Base-by-base conservation (phyloP, 2,329 filamentous ascomycete genomes). In the Pseudopithomyces maydicus region DNA sequence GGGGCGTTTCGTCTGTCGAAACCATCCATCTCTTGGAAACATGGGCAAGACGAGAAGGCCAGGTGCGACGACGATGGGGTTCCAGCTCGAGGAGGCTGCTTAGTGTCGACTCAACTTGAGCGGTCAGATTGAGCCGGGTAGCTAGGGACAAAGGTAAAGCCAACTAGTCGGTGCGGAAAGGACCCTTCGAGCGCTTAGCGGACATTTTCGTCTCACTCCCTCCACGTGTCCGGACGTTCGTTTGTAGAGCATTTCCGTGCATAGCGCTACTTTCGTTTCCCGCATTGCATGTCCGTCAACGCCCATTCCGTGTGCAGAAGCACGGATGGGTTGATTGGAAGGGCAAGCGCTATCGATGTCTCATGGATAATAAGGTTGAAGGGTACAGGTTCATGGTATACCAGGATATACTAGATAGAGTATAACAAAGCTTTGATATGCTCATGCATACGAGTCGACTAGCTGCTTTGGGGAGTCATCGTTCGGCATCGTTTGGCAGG, bases 161-260 rank as follows among this genome's bases (percentile, higher is more conserved):
- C 5, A 23, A 3, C 46, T n/a, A 49, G 7, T 23, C 46, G 46
- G 14, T 38, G 20, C 46, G 46, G 33, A 29, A 38, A 35, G 46
- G 20, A 29, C 26, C 19, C 14, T 22, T 41, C 11, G 33, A 38
- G 32, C 33, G 35, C 35, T 39, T 29, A 39, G 48, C 48, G 48
- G 48, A 42, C 36, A 42, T 33, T 51, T 32, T 17, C 26, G 33
- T 49, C 26, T 51, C 23, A 33, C 23, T 22, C 19, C 11, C 26
- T 51, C 26, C 48, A 51, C 48, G 48, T 51, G 48, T 42, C 48
- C 48, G 38, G 20, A 42, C 10, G 33, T 8, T n/a, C 22, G 35
- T n/a, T 17, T 43, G 6, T 42, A 43, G 26, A 29, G 26, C 23
- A 42, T 33, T 38, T 51, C 38, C 48, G 48, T 43, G 48, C 48